Evolutionary conservation across 768 basidiomycete species (phyloP).

Genomic region (Psilocybe cyanescens): DNA sequence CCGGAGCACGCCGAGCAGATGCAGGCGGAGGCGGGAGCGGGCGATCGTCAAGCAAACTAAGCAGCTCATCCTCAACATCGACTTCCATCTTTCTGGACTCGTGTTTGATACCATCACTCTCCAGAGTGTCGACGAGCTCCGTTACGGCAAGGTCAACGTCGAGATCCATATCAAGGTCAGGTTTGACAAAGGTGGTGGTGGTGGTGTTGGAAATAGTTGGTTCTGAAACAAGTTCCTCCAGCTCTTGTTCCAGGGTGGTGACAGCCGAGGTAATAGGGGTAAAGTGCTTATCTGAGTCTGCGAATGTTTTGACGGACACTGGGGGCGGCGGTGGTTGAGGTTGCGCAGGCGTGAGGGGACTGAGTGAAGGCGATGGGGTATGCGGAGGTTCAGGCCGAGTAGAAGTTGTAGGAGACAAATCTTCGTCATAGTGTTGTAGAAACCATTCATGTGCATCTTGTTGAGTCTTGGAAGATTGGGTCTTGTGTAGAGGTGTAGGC

Average conservation of each 20-base stretch:
- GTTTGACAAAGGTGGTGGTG: slow-evolving; percentile 28
- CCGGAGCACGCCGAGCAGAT: slow-evolving; percentile 21
- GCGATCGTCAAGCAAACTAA: slow-evolving; percentile 68
- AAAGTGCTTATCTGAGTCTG: slow-evolving; percentile 17
- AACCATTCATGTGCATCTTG: slow-evolving; percentile 67
- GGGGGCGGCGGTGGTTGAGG: slow-evolving; percentile 10
- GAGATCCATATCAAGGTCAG: slow-evolving; percentile 43
- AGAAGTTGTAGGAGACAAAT: slow-evolving; percentile 34
- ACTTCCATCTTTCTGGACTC: slow-evolving; percentile 33
- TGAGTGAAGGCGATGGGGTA: slow-evolving; percentile 29
- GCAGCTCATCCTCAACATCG: slow-evolving; percentile 68
- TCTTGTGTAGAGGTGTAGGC: slow-evolving; percentile 10
- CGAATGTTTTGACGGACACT: slow-evolving; percentile 15
- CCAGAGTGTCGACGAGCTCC: slow-evolving; percentile 47
- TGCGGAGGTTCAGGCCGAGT: slow-evolving; percentile 31
- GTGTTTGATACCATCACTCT: slow-evolving; percentile 24
- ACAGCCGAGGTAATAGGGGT: slow-evolving; percentile 31
- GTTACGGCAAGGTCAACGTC: slow-evolving; percentile 48
- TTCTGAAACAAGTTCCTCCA: slow-evolving; percentile 42
- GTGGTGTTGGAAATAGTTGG: slow-evolving; percentile 16
- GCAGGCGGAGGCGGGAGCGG: slow-evolving; percentile 9
- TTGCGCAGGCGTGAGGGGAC: slow-evolving; percentile 25
- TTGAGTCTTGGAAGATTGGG: slow-evolving; percentile 22
- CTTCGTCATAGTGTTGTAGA: slow-evolving; percentile 53
- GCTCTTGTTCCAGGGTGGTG: slow-evolving; percentile 46